Evolutionary conservation across 371 early-diverging fungal species (phyloP), one percentile per base, ranked within the genome.

Genomic region (Phascolomyces articulosus): DNA sequence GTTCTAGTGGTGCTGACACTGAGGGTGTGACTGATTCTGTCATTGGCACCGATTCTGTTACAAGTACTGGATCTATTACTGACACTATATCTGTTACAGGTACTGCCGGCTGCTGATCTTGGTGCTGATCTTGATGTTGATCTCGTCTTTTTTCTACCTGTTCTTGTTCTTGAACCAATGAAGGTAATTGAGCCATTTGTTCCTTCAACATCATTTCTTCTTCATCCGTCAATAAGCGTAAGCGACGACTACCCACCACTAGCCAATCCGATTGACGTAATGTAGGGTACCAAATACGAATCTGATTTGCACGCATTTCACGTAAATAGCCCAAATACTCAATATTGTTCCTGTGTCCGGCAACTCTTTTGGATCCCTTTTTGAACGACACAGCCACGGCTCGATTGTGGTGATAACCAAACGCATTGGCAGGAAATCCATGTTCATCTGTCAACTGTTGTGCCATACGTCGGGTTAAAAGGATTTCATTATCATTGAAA

Each of bases 391-490:
- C 75, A 15, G 83, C 78, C 3, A 84, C 79, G 13, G 80, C 68
- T 8, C 80, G 77, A 38, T 82, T 77, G 27, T 78, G 72, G 6
- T 82, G 72, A 55, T 86, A 85, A 8, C 87, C 84, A 65, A 81
- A 78, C 3, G 79, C 62, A 55, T 83, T 83, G 56, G 84, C 74
- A 38, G 74, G 62, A 58, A 83, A 78, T 40, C 85, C 74, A 63
- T 74, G 60, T 20, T 77, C 70, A 38, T 79, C 83, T 1, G 62
- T 58, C n/a, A 87, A 54, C 10, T 81, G 67, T 38, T 68, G 74
- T 4, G 82, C 85, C 34, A 85, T 79, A 8, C 81, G 77, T 18
- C 86, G 77, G 0, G 87, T 85, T 60, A 85, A 71, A 44, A 82
- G 84, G 0, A 83, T 80, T 3, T 85, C 83, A n/a, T 76, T 84